phyloP scores from a whole-genome alignment of 2,329 filamentous ascomycete species.

The Teratosphaeria destructans region DNA sequence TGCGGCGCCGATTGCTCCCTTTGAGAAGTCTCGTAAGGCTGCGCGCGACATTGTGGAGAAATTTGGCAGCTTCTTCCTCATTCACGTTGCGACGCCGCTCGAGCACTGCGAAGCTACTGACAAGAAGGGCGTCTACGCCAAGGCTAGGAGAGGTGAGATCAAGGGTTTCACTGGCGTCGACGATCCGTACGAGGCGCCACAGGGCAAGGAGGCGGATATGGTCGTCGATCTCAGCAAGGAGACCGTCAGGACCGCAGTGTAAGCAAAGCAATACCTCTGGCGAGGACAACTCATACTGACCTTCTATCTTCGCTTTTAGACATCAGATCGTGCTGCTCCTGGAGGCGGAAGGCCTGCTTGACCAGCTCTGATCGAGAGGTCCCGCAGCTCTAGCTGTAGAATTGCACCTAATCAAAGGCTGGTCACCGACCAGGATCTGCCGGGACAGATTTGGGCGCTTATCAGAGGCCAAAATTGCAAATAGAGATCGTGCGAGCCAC shows the following conservation, averaged over 20 bases:
- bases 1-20: slow-evolving; percentile 89
- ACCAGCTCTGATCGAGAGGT: slow-evolving; percentile 41
- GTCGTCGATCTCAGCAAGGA: slow-evolving; percentile 78
- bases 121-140: slow-evolving; percentile 77
- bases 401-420: too few relatives aligned
- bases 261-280: neutral
- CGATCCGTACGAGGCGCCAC: slow-evolving; percentile 83
- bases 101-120: slow-evolving; percentile 94
- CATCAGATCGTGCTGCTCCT: slow-evolving; percentile 93
- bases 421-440: neutral
- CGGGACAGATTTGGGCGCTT: neutral
- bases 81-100: slow-evolving; percentile 88
- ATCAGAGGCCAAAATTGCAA: neutral
- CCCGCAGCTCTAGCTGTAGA: neutral
- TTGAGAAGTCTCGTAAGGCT: slow-evolving; percentile 63
- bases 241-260: slow-evolving; percentile 77
- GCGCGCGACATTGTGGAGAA: slow-evolving; percentile 81
- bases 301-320: neutral
- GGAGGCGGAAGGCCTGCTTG: slow-evolving; percentile 79
- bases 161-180: slow-evolving; percentile 98
- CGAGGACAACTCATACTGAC: neutral
- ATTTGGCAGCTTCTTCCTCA: slow-evolving; percentile 82
- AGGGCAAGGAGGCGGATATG: slow-evolving; percentile 73
- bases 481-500: neutral
- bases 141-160: slow-evolving; percentile 79